Evolutionary conservation across 768 basidiomycete species (phyloP).

Genomic region (Naganishia friedmannii): DNA sequence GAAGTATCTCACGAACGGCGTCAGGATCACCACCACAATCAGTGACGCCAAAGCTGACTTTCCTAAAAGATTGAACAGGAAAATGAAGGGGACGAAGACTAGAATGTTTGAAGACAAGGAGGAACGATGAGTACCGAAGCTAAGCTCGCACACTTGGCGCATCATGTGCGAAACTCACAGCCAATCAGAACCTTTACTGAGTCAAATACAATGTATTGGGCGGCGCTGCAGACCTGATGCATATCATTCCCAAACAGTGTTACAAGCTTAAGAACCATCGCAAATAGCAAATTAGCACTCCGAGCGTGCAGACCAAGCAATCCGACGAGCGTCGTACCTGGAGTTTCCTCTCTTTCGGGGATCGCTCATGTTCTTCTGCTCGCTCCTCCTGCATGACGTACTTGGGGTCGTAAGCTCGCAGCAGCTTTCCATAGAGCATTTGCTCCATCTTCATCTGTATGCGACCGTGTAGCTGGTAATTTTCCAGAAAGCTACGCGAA

Average conservation of each 20-base stretch:
- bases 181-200: neutral
- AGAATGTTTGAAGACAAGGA: neutral
- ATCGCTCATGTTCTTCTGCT: neutral
- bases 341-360: neutral
- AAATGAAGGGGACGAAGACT: conserved; percentile 10
- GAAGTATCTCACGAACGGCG: conserved; percentile 4
- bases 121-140: neutral
- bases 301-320: neutral
- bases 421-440: conserved; percentile 7
- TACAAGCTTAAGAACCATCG: neutral
- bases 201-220: neutral
- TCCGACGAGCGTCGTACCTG: conserved; percentile 6
- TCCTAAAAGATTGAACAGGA: neutral
- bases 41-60: conserved; percentile 11
- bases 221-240: conserved; percentile 10
- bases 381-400: neutral
- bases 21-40: neutral
- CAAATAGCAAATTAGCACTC: too few species aligned
- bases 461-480: conserved; percentile 17
- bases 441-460: conserved; percentile 17
- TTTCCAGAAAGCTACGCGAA: conserved; percentile 6
- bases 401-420: conserved; percentile 11
- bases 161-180: neutral
- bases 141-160: neutral
- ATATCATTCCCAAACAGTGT: conserved; percentile 12